Percentiles rank a stretch among this genome's conserved stretches.
Evolutionary conservation across 495 filamentous ascomycete genomes (phyloP).

Genomic region (Daldinia decipiens): DNA sequence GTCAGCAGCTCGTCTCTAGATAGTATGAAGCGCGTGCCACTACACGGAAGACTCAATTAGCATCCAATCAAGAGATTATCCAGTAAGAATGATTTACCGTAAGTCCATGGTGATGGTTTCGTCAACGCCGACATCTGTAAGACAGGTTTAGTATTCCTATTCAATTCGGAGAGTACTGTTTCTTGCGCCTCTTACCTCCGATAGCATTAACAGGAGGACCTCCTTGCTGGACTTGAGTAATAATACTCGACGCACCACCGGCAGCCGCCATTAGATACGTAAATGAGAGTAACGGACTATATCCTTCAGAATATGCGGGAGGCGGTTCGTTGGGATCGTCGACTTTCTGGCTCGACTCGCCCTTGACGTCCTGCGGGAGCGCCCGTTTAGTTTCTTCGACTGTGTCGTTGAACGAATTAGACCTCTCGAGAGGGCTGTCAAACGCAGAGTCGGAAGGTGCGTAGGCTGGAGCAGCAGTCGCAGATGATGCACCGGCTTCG

Average conservation of each 20-base stretch:
- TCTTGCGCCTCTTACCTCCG: slow-evolving; percentile 70
- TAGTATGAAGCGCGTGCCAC: slow-evolving; percentile 90
- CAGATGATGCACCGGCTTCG: slow-evolving; percentile 64
- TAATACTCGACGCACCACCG: slow-evolving; percentile 96
- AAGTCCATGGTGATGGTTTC: slow-evolving; percentile 96
- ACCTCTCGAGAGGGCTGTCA: slow-evolving; percentile 49
- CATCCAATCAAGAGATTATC: slow-evolving; percentile 21
- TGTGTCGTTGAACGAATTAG: slow-evolving; percentile 58
- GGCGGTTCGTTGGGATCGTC: slow-evolving; percentile 91
- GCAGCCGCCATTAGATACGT: slow-evolving; percentile 98
- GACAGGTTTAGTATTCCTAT: slow-evolving; percentile 21
- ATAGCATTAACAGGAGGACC: slow-evolving; percentile 88
- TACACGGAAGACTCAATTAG: slow-evolving; percentile 53
- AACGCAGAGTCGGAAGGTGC: slow-evolving; percentile 60
- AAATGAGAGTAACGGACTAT: slow-evolving; percentile 90
- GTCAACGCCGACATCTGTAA: slow-evolving; percentile 83
- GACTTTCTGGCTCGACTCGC: slow-evolving; percentile 66
- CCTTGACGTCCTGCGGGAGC: slow-evolving; percentile 81
- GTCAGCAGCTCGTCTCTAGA: slow-evolving; percentile 95
- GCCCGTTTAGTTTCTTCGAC: slow-evolving; percentile 86
- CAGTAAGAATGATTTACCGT: slow-evolving; percentile 67
- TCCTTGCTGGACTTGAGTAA: slow-evolving; percentile 96
- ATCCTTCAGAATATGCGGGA: slow-evolving; percentile 94
- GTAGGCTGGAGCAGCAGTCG: slow-evolving; percentile 69
- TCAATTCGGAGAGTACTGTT: slow-evolving; percentile 9